A percentile compares a stretch with the other conserved stretches of the same genome.
Evolutionary conservation across 805 yeast genomes (phyloP).

Genomic region (Myxozyma nipponensis): DNA sequence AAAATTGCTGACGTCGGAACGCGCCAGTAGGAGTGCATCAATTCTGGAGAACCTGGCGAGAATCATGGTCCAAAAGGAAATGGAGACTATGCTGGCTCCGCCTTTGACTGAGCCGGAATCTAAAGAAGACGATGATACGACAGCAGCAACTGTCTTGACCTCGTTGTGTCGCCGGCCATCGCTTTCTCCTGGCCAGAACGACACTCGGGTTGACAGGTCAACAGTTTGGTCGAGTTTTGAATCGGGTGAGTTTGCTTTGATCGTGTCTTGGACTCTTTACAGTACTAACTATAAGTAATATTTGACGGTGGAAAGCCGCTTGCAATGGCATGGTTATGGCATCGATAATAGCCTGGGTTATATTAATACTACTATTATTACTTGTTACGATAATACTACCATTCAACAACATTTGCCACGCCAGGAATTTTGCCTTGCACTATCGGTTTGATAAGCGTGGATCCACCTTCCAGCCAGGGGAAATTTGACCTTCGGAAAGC

Average conservation of each 20-base stretch:
- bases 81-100: slow-evolving; percentile 20
- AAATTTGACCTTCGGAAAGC: slow-evolving; percentile 68
- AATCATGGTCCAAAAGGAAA: slow-evolving; percentile 19
- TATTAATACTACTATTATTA: neutral
- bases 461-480: slow-evolving; percentile 58
- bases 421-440: slow-evolving; percentile 25
- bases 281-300: too few species aligned
- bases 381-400: slow-evolving; percentile 6
- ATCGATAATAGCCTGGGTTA: too few species aligned
- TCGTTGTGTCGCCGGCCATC: too few species aligned
- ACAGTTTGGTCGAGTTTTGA: too few species aligned
- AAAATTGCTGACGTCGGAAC: slow-evolving; percentile 8
- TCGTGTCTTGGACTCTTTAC: too few species aligned
- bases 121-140: slow-evolving; percentile 10
- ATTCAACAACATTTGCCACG: slow-evolving; percentile 26
- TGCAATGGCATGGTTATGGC: too few species aligned
- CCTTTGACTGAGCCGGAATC: too few species aligned
- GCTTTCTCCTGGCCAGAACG: too few species aligned
- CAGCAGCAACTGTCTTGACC: neutral
- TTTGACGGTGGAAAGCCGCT: too few species aligned
- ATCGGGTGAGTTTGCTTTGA: too few species aligned
- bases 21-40: slow-evolving; percentile 7
- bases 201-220: too few species aligned
- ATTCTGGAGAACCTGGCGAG: slow-evolving; percentile 22
- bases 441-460: slow-evolving; percentile 19